Evolutionary conservation across 1,284 basidiomycete species (phyloP), one percentile per base, ranked within the genome.

Genomic region (Puccinia coronata): DNA sequence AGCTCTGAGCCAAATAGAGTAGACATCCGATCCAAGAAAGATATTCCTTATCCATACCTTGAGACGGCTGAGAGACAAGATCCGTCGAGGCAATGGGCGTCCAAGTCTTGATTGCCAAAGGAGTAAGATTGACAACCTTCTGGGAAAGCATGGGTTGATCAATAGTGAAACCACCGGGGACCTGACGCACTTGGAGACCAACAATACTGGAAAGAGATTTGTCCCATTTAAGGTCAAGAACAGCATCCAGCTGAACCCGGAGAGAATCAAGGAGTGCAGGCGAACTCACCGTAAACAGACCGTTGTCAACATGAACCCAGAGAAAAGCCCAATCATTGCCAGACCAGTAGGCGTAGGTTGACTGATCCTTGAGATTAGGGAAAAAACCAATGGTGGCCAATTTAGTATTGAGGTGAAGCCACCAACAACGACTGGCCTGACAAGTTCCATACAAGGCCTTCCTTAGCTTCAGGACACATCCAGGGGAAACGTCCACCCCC

Each of bases 381-480:
- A 6, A 23, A 53, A 73, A 73, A 31, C 70, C 70, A n/a, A 73
- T 49, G 2, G 23, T 11, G 3, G 9, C 36, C 8, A 73, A 31
- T 20, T 51, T 73, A 2, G 70, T 14, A 2, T 53, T 49, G 41
- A 75, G 34, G 72, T 75, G 72, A 11, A 59, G 36, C 53, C 53
- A 59, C 71, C 71, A 73, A 36, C 71, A 73, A 16, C 71, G 1
- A 1, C 71, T 41, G 31, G n/a, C n/a, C n/a, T n/a, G n/a, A n/a
- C n/a, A n/a, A n/a, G n/a, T n/a, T n/a, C n/a, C n/a, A n/a, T 73
- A 73, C 31, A 73, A 34, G 3, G 71, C 71, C 20, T 73, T 73
- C 25, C 49, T 73, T 9, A 73, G 49, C 51, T 51, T 73, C 2
- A 51, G 43, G 31, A 49, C 6, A 14, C 25, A 53, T 16, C 43